Conservation (phyloP, 2,329 filamentous ascomycete genomes). For the Pseudocercospora eumusae region DNA sequence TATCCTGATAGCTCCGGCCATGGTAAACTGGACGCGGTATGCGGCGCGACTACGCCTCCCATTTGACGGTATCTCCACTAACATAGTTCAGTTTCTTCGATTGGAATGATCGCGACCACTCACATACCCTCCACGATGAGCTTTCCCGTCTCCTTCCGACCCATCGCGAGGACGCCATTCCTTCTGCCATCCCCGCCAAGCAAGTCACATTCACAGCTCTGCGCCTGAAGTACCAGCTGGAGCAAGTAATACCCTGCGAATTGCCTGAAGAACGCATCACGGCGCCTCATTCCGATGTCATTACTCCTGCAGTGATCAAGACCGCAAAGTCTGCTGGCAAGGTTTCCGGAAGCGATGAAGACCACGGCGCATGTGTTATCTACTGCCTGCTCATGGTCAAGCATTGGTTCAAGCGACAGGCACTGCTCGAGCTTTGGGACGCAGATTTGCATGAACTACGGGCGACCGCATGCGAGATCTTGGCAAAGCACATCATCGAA, state of each 20-base stretch:
- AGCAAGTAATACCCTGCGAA: slow-evolving; percentile 87
- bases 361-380: slow-evolving; percentile 77
- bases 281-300: slow-evolving; percentile 77
- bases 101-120: slow-evolving; percentile 42
- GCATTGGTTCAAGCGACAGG: slow-evolving; percentile 78
- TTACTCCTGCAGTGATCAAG: slow-evolving; percentile 75
- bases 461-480: slow-evolving; percentile 81
- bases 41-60: not conserved
- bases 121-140: slow-evolving; percentile 46
- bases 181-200: slow-evolving; percentile 69
- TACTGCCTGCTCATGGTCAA: slow-evolving; percentile 76
- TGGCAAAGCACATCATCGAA: slow-evolving; percentile 88
- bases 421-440: slow-evolving; percentile 84
- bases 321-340: slow-evolving; percentile 78
- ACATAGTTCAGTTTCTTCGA: slow-evolving; percentile 19
- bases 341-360: slow-evolving; percentile 39
- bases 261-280: slow-evolving; percentile 75
- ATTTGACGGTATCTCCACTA: not conserved
- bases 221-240: slow-evolving; percentile 85
- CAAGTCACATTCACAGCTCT: slow-evolving; percentile 89
- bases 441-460: slow-evolving; percentile 78
- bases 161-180: slow-evolving; percentile 55
- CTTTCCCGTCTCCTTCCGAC: slow-evolving; percentile 61
- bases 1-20: not conserved
- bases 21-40: slow-evolving; percentile 9